These are phyloP conservation scores for Mycena polygramma DNA, from an alignment of 768 basidiomycete genomes.

Conservation along the genomic window DNA sequence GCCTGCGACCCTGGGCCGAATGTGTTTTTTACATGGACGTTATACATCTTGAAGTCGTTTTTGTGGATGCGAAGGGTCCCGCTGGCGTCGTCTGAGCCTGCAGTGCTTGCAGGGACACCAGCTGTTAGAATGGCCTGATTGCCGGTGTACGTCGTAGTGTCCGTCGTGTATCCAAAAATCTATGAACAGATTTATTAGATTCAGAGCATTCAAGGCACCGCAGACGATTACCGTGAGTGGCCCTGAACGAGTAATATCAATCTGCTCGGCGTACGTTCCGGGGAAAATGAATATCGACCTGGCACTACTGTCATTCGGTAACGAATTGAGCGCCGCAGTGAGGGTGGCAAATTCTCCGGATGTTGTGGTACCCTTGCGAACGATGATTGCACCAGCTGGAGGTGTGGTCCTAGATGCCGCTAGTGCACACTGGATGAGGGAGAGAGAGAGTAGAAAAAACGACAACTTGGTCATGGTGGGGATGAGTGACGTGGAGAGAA, in stretches of 20 bases:
- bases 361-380: slow-evolving; percentile 54
- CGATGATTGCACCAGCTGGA: slow-evolving; percentile 57
- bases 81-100: slow-evolving; percentile 61
- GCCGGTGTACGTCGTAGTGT: slow-evolving; percentile 52
- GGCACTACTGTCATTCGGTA: slow-evolving; percentile 55
- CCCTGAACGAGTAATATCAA: slow-evolving; percentile 59
- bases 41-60: slow-evolving; percentile 63
- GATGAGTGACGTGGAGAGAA: background rate
- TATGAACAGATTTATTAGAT: slow-evolving; percentile 29
- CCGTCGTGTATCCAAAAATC: slow-evolving; percentile 61
- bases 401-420: slow-evolving; percentile 56
- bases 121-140: slow-evolving; percentile 58
- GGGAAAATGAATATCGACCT: slow-evolving; percentile 62
- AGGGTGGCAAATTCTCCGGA: slow-evolving; percentile 57
- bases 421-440: slow-evolving; percentile 30
- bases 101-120: slow-evolving; percentile 49
- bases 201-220: background rate
- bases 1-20: slow-evolving; percentile 61
- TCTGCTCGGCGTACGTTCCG: slow-evolving; percentile 60
- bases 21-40: slow-evolving; percentile 63
- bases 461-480: slow-evolving; percentile 22
- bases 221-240: slow-evolving; percentile 52
- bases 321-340: slow-evolving; percentile 54
- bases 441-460: slow-evolving; percentile 2
- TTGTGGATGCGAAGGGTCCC: slow-evolving; percentile 65